phyloP scores from a whole-genome alignment of 768 basidiomycete genomes.

The Tephrocybe sp. region DNA sequence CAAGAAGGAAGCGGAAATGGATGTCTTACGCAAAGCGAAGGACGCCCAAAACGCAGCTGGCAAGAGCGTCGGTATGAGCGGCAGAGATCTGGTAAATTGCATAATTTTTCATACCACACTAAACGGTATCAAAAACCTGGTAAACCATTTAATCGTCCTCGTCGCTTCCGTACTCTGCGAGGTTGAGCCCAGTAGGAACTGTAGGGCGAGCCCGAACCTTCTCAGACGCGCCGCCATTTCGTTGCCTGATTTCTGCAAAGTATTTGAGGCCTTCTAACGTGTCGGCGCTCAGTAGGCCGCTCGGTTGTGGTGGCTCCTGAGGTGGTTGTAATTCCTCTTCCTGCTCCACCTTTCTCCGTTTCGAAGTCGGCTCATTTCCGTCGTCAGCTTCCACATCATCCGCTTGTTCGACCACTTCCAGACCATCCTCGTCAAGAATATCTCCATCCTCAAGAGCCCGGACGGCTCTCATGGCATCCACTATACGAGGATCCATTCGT shows the following conservation, averaged over 20 bases:
- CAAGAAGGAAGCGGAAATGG: constrained; percentile 90
- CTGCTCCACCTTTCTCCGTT: constrained; percentile 32
- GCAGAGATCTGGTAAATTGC: constrained; percentile 79
- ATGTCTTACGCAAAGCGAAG: constrained; percentile 80
- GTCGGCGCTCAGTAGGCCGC: constrained; percentile 75
- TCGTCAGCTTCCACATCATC: constrained; percentile 32
- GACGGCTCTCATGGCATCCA: constrained; percentile 84
- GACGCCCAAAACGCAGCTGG: constrained; percentile 79
- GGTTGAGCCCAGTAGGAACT: constrained; percentile 48
- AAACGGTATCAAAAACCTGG: constrained; percentile 14
- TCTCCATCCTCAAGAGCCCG: constrained; percentile 87
- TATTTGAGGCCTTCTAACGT: constrained; percentile 89
- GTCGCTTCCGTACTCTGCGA: constrained; percentile 81
- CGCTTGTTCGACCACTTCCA: constrained; percentile 27
- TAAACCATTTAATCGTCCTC: constrained; percentile 29
- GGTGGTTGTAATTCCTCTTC: constrained; percentile 19
- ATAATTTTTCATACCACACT: constrained; percentile 5
- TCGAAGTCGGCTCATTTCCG: constrained; percentile 32
- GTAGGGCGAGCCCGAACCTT: constrained; percentile 29
- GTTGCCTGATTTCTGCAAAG: constrained; percentile 82
- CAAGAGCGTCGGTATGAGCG: constrained; percentile 91
- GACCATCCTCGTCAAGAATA: constrained; percentile 37
- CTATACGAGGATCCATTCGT: constrained; percentile 81
- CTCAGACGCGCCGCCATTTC: constrained; percentile 43
- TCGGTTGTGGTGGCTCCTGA: constrained; percentile 33